phyloP scores from a whole-genome alignment of 2,329 filamentous ascomycete species.

The Ascochyta pisi region DNA sequence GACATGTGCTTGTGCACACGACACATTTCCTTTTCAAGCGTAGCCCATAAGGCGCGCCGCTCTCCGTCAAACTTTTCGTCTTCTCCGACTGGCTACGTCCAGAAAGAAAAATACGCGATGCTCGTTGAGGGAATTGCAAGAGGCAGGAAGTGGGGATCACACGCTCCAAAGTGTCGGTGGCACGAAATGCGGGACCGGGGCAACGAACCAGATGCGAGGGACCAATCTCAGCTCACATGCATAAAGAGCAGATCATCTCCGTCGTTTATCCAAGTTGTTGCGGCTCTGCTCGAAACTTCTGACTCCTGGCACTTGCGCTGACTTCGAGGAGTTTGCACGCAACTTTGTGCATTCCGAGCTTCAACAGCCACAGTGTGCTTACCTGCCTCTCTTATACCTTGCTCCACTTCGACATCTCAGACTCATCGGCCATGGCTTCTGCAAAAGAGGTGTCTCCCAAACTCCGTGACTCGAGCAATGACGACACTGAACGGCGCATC shows the following conservation, averaged over 20 bases:
- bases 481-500: conserved; percentile 4
- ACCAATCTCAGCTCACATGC: not conserved
- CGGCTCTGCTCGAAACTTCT: conserved; percentile 2
- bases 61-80: not conserved
- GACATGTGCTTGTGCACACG: conserved; percentile 10
- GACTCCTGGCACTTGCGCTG: not conserved
- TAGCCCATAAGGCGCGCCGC: not conserved
- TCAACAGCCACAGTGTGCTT: not conserved
- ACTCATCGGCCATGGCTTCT: conserved; percentile 6
- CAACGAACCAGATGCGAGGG: conserved; percentile 11
- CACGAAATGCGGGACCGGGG: conserved; percentile 13
- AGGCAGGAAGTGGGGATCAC: conserved; percentile 15
- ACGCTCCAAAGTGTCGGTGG: conserved; percentile 7
- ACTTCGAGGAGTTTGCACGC: not conserved
- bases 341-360: not conserved
- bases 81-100: conserved; percentile 1
- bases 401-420: not conserved
- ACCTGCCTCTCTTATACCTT: not conserved
- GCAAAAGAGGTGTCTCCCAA: conserved; percentile 13
- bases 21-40: conserved; percentile 3
- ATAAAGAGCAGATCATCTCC: conserved; percentile 11
- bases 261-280: not conserved
- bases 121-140: conserved; percentile 11
- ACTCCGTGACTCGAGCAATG: conserved; percentile 9
- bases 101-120: not conserved